phyloP scores from a whole-genome alignment of 2,329 filamentous ascomycete genomes.

The Stachybotrys chlorohalonatus region DNA sequence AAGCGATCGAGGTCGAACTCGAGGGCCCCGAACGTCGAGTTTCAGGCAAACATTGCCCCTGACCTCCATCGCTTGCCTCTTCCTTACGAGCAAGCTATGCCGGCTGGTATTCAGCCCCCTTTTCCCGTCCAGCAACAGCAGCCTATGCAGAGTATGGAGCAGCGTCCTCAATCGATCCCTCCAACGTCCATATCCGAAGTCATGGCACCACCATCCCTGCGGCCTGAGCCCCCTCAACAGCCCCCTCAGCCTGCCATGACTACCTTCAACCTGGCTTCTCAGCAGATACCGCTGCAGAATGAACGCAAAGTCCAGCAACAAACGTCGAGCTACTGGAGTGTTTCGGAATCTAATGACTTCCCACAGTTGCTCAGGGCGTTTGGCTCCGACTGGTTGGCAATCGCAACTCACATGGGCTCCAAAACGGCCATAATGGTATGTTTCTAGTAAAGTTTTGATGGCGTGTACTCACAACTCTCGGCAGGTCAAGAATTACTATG shows the following conservation, averaged over 20 bases:
- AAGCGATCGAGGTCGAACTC: conserved; percentile 47
- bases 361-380: conserved; percentile 62
- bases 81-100: conserved; percentile 32
- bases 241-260: conserved; percentile 37
- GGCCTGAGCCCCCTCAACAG: conserved; percentile 39
- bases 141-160: conserved; percentile 19
- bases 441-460: conserved; percentile 2
- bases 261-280: conserved; percentile 37
- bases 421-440: conserved; percentile 81
- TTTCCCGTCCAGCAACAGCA: conserved; percentile 22
- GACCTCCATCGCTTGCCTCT: conserved; percentile 31
- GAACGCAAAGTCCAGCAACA: conserved; percentile 47
- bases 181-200: conserved; percentile 38
- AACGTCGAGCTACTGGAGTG: conserved; percentile 80
- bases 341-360: conserved; percentile 72
- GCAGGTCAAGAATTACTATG: conserved; percentile 62
- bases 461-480: conserved; percentile 4
- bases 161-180: conserved; percentile 20
- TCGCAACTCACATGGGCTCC: conserved; percentile 71
- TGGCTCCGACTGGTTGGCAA: conserved; percentile 69
- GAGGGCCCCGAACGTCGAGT: conserved; percentile 36
- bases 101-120: conserved; percentile 31
- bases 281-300: conserved; percentile 23
- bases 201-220: conserved; percentile 47
- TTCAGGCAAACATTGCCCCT: conserved; percentile 24